These are phyloP conservation scores for Medakamo hakoo DNA, from an alignment of 139 green algal species.

Conservation along the genomic window DNA sequence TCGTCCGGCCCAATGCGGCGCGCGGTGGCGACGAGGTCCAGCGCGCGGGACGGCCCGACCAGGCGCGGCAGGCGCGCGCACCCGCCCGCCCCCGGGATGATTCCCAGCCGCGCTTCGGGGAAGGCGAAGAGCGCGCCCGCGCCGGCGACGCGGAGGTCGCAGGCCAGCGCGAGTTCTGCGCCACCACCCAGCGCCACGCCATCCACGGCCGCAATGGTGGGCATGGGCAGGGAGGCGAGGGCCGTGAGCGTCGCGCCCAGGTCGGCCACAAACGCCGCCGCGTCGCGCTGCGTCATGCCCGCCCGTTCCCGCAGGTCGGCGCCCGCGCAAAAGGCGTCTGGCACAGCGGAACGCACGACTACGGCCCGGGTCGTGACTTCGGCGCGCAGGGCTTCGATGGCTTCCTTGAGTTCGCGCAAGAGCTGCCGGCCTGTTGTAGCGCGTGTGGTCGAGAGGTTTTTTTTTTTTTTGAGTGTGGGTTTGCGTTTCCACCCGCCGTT, in stretches of 20 bases:
- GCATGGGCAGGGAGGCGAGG: conserved; percentile 32
- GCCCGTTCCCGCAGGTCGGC: conserved; percentile 48
- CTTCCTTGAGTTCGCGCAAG: conserved; percentile 43
- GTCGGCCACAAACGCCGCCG: conserved; percentile 42
- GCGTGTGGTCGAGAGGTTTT: not conserved
- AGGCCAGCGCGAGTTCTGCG: conserved; percentile 66
- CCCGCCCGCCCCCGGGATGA: conserved; percentile 69
- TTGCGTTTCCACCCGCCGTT: not conserved
- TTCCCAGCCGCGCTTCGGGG: conserved; percentile 55
- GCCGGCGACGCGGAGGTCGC: conserved; percentile 49
- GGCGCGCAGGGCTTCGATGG: conserved; percentile 25
- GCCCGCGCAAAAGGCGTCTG: conserved; percentile 58
- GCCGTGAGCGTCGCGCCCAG: conserved; percentile 41
- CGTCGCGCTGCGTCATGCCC: conserved; percentile 51
- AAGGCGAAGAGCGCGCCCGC: conserved; percentile 34
- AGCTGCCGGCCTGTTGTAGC: conserved; percentile 29
- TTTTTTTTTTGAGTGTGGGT: not conserved
- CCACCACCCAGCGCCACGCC: conserved; percentile 55
- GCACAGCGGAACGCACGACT: conserved; percentile 36
- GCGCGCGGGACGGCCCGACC: conserved; percentile 44
- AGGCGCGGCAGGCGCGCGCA: conserved; percentile 66
- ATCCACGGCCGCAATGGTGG: conserved; percentile 21
- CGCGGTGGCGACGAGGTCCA: conserved; percentile 67
- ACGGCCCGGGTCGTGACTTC: conserved; percentile 53
- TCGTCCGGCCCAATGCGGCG: conserved; percentile 26